A percentile compares a stretch with the other conserved stretches of the same genome.
Conservation (phyloP, 768 basidiomycete genomes). For the Pleurotus eryngii region DNA sequence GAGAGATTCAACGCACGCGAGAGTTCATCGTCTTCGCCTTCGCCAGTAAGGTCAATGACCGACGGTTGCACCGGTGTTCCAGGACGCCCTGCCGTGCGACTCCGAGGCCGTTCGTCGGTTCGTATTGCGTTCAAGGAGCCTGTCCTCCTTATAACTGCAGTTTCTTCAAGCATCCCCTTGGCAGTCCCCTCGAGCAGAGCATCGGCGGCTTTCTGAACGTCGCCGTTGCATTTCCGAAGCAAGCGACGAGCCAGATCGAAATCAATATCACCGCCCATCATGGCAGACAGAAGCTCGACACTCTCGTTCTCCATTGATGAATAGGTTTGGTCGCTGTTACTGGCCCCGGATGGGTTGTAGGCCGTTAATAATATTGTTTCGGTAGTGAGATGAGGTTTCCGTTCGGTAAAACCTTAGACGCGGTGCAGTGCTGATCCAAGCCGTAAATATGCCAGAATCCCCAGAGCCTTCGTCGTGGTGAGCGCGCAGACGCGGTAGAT, state of each 20-base stretch:
- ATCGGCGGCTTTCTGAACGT: conserved; percentile 52
- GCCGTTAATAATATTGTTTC: not conserved
- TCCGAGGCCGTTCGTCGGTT: conserved; percentile 17
- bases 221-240: conserved; percentile 56
- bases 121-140: conserved; percentile 5
- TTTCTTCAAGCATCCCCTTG: conserved; percentile 1
- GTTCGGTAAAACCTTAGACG: too few relatives aligned
- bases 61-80: conserved; percentile 22
- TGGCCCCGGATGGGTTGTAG: not conserved
- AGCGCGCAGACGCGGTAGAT: too few relatives aligned
- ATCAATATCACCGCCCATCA: conserved; percentile 36
- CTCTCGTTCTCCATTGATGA: conserved; percentile 15
- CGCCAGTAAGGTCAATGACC: conserved; percentile 61
- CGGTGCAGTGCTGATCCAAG: too few relatives aligned
- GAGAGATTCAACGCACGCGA: conserved; percentile 53
- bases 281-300: conserved; percentile 27
- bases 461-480: too few relatives aligned
- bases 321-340: not conserved
- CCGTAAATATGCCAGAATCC: too few relatives aligned
- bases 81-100: conserved; percentile 17
- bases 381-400: too few relatives aligned
- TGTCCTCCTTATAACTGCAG: conserved; percentile 26
- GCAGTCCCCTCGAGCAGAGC: conserved; percentile 45
- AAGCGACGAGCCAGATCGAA: conserved; percentile 49
- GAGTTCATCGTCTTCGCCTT: conserved; percentile 48